These are phyloP conservation scores for Dactylonectria estremocensis DNA, from an alignment of 2,329 filamentous ascomycete species.

Conservation along the genomic window DNA sequence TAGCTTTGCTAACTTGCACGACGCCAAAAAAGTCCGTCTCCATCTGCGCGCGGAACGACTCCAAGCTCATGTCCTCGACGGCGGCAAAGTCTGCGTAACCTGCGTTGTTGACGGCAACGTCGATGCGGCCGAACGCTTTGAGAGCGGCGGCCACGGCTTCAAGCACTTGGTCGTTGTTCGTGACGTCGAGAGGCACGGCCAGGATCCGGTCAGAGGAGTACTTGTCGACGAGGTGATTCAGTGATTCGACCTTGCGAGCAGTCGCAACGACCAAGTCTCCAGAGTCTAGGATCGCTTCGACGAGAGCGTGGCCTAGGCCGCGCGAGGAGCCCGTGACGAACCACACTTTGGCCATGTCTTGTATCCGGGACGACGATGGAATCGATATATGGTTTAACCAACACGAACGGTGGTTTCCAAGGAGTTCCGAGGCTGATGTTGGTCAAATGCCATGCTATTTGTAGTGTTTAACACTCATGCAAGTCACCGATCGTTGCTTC, in stretches of 20 bases:
- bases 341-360: constrained; percentile 55
- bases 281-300: constrained; percentile 54
- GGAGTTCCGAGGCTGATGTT: not conserved
- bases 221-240: constrained; percentile 54
- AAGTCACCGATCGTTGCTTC: not conserved
- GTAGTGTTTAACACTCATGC: not conserved
- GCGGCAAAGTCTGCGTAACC: constrained; percentile 69
- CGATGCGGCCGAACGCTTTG: constrained; percentile 28
- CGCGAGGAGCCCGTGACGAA: constrained; percentile 65
- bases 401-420: not conserved
- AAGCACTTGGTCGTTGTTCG: constrained; percentile 31
- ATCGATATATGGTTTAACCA: not conserved
- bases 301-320: constrained; percentile 62
- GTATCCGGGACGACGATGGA: not conserved
- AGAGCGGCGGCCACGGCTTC: constrained; percentile 12
- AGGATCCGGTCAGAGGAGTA: constrained; percentile 62
- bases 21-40: constrained; percentile 74
- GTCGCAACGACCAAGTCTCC: constrained; percentile 64
- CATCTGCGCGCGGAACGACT: constrained; percentile 66
- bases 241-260: constrained; percentile 55
- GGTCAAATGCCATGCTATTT: not conserved
- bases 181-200: constrained; percentile 66
- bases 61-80: constrained; percentile 66
- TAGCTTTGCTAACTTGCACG: constrained; percentile 64
- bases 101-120: constrained; percentile 33